Conservation (phyloP, 1,139 yeast genomes). For the Taphrina sp. region DNA sequence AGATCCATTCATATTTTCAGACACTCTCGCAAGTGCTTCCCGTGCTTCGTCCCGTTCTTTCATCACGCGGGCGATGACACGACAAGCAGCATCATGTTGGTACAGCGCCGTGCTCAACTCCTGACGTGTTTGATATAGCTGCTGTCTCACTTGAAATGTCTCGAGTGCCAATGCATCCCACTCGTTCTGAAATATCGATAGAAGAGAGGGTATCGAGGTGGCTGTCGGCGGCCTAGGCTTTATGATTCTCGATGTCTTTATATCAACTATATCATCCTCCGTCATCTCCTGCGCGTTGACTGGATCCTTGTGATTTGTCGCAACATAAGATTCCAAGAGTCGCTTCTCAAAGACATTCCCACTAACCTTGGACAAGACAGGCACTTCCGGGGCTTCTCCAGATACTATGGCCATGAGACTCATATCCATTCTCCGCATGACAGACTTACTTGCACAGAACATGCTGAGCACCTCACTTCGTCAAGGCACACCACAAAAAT, state of each 20-base stretch:
- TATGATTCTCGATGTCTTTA: constrained; percentile 45
- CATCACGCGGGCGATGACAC: constrained; percentile 74
- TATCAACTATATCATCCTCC: constrained; percentile 57
- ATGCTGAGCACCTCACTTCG: neutral
- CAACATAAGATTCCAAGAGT: constrained; percentile 61
- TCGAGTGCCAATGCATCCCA: constrained; percentile 90
- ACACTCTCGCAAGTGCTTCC: constrained; percentile 54
- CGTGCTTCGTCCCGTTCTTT: constrained; percentile 73
- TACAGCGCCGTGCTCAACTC: constrained; percentile 69
- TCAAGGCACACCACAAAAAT: neutral
- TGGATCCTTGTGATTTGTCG: constrained; percentile 73
- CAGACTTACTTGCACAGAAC: constrained; percentile 18
- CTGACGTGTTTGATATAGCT: constrained; percentile 62
- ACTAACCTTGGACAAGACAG: constrained; percentile 21
- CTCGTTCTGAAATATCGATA: constrained; percentile 75
- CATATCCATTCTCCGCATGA: neutral
- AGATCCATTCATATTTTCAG: constrained; percentile 2
- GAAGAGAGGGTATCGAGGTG: constrained; percentile 73
- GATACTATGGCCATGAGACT: constrained; percentile 6
- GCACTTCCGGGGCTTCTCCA: constrained; percentile 29
- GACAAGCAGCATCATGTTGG: constrained; percentile 84
- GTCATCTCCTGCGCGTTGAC: constrained; percentile 61
- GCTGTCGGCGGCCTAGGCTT: constrained; percentile 55
- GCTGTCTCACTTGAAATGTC: constrained; percentile 70
- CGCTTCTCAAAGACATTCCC: constrained; percentile 64